phyloP scores from a whole-genome alignment of 2,329 filamentous ascomycete genomes.

The Chrysoporthe deuterocubensis region DNA sequence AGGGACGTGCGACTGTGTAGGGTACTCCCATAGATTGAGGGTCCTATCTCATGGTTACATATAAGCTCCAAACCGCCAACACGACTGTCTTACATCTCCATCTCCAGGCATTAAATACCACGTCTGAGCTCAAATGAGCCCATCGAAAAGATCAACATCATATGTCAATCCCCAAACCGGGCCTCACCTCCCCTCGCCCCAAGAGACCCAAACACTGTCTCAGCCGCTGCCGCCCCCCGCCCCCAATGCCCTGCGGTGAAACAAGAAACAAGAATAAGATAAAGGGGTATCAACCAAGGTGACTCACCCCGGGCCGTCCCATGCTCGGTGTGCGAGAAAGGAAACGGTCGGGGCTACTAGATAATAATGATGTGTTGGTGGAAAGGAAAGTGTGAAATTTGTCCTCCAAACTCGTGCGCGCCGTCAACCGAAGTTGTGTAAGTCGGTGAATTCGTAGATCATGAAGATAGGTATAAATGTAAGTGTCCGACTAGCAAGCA shows the following conservation, averaged over 20 bases:
- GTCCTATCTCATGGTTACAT: background rate
- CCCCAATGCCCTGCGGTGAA: constrained; percentile 16
- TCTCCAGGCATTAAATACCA: background rate
- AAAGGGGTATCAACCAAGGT: constrained; percentile 19
- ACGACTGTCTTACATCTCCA: background rate
- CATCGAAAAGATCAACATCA: constrained; percentile 4
- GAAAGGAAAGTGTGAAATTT: constrained; percentile 17
- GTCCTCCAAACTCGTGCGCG: constrained; percentile 21
- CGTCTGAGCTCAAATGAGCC: background rate
- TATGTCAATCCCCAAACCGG: constrained; percentile 17
- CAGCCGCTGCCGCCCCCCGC: constrained; percentile 10
- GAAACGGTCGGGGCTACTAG: constrained; percentile 14
- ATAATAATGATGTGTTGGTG: constrained; percentile 9
- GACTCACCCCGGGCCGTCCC: constrained; percentile 28
- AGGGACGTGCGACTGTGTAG: background rate
- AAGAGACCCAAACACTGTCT: constrained; percentile 10
- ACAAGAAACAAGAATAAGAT: background rate
- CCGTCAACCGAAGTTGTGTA: constrained; percentile 13
- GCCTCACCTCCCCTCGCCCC: constrained; percentile 15
- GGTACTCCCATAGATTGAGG: background rate
- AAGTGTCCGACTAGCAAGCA: constrained; percentile 3
- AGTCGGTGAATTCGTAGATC: constrained; percentile 16
- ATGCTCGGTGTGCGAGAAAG: constrained; percentile 12
- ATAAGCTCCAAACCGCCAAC: background rate
- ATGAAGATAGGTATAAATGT: constrained; percentile 1